A percentile compares a stretch with the other conserved stretches of the same genome.
Conservation (phyloP, 1,284 basidiomycete species). For the Ceratobasidium sp. region DNA sequence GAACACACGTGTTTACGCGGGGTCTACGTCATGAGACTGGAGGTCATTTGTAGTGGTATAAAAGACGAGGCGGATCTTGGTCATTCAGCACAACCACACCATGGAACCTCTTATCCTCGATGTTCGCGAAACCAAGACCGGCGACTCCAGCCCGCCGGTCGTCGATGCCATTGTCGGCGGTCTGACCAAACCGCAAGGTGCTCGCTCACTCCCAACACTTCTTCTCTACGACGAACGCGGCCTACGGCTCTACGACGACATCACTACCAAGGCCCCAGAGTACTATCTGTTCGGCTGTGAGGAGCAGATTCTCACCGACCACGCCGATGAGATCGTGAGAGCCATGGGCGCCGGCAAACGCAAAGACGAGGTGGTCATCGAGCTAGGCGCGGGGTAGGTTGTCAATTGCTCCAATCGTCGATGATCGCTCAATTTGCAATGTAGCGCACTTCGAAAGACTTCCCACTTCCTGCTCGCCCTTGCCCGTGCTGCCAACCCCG, state of each 20-base stretch:
- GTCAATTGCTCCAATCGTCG: conserved; percentile 33
- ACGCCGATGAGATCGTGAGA: conserved; percentile 71
- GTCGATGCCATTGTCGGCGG: conserved; percentile 61
- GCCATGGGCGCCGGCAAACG: conserved; percentile 69
- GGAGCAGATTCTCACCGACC: conserved; percentile 72
- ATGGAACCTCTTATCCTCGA: conserved; percentile 41
- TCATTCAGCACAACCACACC: conserved; percentile 18
- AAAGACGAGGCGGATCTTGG: conserved; percentile 25
- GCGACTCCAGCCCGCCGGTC: not conserved
- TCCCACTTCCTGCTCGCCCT: conserved; percentile 85
- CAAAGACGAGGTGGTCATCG: conserved; percentile 69
- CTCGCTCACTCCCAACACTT: conserved; percentile 82
- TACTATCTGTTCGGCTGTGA: conserved; percentile 80
- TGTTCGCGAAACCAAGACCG: conserved; percentile 10
- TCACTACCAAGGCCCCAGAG: conserved; percentile 82
- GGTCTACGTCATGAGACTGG: conserved; percentile 28
- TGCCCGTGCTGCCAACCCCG: conserved; percentile 59
- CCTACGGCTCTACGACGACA: conserved; percentile 82
- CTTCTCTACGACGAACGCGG: conserved; percentile 90
- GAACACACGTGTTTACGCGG: conserved; percentile 18
- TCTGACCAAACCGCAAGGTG: conserved; percentile 63
- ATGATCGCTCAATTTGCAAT: conserved; percentile 41
- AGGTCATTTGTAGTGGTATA: conserved; percentile 9
- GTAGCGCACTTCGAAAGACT: conserved; percentile 88
- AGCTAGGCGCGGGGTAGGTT: conserved; percentile 88